These are phyloP conservation scores for Tylopilus sp. DNA, from an alignment of 768 basidiomycete genomes.

Conservation along the genomic window DNA sequence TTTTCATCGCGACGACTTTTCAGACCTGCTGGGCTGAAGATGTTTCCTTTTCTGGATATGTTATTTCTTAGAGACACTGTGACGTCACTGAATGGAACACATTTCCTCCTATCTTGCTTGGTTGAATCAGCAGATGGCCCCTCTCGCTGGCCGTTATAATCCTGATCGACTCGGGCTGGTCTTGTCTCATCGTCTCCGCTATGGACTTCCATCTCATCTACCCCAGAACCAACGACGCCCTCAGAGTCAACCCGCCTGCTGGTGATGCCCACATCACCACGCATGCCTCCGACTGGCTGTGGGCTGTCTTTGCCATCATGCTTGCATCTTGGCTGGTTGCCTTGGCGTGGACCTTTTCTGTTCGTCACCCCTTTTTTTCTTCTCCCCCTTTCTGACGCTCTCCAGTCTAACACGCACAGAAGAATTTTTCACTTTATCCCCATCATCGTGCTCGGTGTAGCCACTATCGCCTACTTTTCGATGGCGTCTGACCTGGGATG, in stretches of 20 bases:
- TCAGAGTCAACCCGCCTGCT: constrained; percentile 34
- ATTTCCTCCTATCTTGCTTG: constrained; percentile 16
- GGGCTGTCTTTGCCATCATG: constrained; percentile 54
- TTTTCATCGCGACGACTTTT: constrained; percentile 47
- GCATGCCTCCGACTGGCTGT: constrained; percentile 49
- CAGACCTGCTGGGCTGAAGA: constrained; percentile 41
- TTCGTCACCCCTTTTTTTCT: background rate
- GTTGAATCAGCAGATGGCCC: constrained; percentile 17
- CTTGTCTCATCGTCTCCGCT: background rate
- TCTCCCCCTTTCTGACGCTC: background rate
- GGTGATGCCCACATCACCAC: constrained; percentile 40
- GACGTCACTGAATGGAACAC: constrained; percentile 20
- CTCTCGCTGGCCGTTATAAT: constrained; percentile 13
- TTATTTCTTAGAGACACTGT: constrained; percentile 4
- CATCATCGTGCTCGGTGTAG: constrained; percentile 43
- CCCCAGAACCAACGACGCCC: constrained; percentile 28
- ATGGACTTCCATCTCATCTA: constrained; percentile 18
- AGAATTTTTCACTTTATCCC: constrained; percentile 50
- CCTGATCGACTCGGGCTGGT: background rate
- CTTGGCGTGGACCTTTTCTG: constrained; percentile 36
- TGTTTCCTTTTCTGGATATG: constrained; percentile 15
- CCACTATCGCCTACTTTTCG: constrained; percentile 45
- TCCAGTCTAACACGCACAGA: constrained; percentile 36
- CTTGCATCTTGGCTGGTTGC: constrained; percentile 37
- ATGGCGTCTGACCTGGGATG: constrained; percentile 57